These are phyloP conservation scores for Sextonia rubra DNA, from an alignment of 164 flowering plant species.

Conservation along the genomic window DNA sequence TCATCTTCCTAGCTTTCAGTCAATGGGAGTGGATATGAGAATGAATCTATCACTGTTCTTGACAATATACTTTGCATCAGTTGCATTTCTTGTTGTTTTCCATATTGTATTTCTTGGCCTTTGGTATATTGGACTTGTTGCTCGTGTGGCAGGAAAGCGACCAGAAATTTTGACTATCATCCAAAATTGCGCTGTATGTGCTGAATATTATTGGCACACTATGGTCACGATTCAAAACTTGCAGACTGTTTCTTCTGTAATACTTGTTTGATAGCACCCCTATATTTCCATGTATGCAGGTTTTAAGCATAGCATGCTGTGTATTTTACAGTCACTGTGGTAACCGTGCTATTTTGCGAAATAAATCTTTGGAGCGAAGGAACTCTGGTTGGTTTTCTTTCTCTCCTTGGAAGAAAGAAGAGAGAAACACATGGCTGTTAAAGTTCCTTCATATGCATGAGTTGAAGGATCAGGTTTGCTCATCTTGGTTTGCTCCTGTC, in stretches of 20 bases:
- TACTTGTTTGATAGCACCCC: not conserved
- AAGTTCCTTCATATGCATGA: conserved; percentile 67
- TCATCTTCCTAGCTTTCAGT: conserved; percentile 98
- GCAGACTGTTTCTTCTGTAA: not conserved
- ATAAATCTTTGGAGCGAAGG: conserved; percentile 52
- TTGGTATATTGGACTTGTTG: conserved; percentile 97
- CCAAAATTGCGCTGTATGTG: conserved; percentile 96
- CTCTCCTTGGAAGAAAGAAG: conserved; percentile 63
- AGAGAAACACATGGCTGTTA: conserved; percentile 64
- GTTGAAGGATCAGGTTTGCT: conserved; percentile 86
- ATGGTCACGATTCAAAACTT: not conserved
- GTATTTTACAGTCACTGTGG: conserved; percentile 98
- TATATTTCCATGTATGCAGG: conserved; percentile 43
- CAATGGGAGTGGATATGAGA: conserved; percentile 99
- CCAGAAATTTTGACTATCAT: conserved; percentile 82
- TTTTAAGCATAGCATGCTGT: conserved; percentile 94
- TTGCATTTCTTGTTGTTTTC: conserved; percentile 80
- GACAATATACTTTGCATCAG: conserved; percentile 76
- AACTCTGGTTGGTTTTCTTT: conserved; percentile 56
- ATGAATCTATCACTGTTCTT: conserved; percentile 94
- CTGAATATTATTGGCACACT: conserved; percentile 1
- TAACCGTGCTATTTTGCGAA: conserved; percentile 67
- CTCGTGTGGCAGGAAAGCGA: conserved; percentile 91
- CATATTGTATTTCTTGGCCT: conserved; percentile 86
- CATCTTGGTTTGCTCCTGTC: conserved; percentile 99